Base-by-base conservation (phyloP, 345 rosid genomes). In the Fremontodendron californicum region DNA sequence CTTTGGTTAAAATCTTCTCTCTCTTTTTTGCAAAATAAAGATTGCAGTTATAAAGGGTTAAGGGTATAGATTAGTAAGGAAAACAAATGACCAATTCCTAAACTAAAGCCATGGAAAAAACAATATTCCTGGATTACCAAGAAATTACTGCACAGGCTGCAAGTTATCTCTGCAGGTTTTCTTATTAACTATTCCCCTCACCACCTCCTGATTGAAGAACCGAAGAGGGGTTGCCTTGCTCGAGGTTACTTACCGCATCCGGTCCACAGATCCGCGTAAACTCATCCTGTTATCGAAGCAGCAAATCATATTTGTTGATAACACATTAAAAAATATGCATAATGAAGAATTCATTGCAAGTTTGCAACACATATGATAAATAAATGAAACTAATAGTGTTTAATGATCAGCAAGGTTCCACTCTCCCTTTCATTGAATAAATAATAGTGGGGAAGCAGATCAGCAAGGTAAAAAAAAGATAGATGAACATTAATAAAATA, bases 221-320 rank as follows among this genome's bases (percentile, higher is more conserved):
- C 3, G 84, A 81, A 25, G 65, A 75, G 5, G 84, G 78, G 81
- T 81, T 84, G 81, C 63, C 79, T 78, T 86, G 86, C 77, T 89
- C 94, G 15, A 92, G 87, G 74, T 85, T 86, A 75, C 90, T 92
- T 40, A 93, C 82, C 3, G 87, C 93, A 54, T 92, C 97, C 31
- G 97, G 87, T 82, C 99, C 98, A 29, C 89, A 91, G 45, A 90
- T 35, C 37, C 84, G 82, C 2, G 86, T 81, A 82, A 96, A 80
- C 80, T 96, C 97, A 16, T 92, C 98, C 99, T 96, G 93, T 79
- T 72, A 67, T 63, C 46, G 27, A 16, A 35, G 27, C 31, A 40
- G 23, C 69, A 42, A 70, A 63, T 40, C 11, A 0, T 39, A 9
- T 11, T 23, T 8, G 13, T 23, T 25, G n/a, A 31, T 72, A 11